These are phyloP conservation scores for Eutrema japonicum DNA, from an alignment of 345 rosid genomes.

Conservation along the genomic window DNA sequence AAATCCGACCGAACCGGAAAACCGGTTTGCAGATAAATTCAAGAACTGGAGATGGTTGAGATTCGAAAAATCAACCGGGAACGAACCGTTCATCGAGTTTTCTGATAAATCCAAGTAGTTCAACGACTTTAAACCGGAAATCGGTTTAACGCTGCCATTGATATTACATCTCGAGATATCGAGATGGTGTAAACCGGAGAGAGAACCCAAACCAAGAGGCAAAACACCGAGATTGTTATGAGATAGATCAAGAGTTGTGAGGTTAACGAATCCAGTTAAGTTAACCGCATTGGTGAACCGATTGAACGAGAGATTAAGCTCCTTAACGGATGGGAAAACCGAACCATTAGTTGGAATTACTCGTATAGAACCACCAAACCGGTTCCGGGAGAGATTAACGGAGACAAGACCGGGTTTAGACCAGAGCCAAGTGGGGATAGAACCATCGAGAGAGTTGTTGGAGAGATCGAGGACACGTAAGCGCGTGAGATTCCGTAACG, in stretches of 20 bases:
- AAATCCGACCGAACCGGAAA: conserved; percentile 56
- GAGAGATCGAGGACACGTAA: conserved; percentile 70
- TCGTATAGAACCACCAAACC: conserved; percentile 60
- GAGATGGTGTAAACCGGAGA: conserved; percentile 54
- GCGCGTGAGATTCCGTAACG: conserved; percentile 56
- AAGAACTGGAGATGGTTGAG: conserved; percentile 54
- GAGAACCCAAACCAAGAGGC: conserved; percentile 58
- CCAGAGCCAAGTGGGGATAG: conserved; percentile 77
- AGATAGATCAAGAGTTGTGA: conserved; percentile 67
- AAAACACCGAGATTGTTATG: conserved; percentile 53
- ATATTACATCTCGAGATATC: conserved; percentile 74
- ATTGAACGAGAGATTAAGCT: conserved; percentile 71
- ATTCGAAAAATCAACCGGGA: conserved; percentile 81
- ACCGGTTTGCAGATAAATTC: conserved; percentile 73
- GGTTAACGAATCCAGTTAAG: conserved; percentile 58
- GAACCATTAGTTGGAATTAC: conserved; percentile 42
- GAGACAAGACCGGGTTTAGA: conserved; percentile 47
- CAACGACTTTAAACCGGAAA: conserved; percentile 59
- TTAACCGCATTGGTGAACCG: conserved; percentile 68
- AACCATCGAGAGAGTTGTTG: conserved; percentile 68
- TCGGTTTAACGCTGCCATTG: conserved; percentile 51
- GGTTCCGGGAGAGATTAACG: conserved; percentile 58
- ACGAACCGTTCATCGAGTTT: conserved; percentile 67
- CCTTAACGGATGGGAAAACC: conserved; percentile 46
- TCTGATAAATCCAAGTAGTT: conserved; percentile 72